Evolutionary conservation across 345 rosid species (phyloP).

Genomic region (Diplotaxis tenuifolia): DNA sequence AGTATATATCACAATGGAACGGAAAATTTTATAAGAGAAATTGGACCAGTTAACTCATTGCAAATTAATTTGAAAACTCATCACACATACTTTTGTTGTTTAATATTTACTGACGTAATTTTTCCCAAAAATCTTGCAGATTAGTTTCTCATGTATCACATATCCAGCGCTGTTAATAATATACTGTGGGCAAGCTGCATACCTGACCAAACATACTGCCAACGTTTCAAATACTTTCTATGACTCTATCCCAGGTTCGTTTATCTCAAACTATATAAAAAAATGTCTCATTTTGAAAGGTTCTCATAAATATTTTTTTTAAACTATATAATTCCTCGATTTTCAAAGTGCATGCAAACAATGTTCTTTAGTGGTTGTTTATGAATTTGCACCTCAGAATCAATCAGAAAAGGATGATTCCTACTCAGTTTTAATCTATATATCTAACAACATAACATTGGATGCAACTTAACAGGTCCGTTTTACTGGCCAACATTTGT

Average conservation of each 20-base stretch:
- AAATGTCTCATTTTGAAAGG: too few relatives aligned
- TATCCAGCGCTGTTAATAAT: constrained; percentile 46
- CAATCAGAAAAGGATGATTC: not conserved
- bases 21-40: not conserved
- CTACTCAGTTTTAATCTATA: not conserved
- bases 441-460: not conserved
- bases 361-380: not conserved
- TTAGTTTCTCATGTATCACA: constrained; percentile 57
- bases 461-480: constrained; percentile 40
- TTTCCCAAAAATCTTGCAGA: constrained; percentile 37
- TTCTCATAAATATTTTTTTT: too few relatives aligned
- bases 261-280: not conserved
- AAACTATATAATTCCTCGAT: not conserved
- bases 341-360: not conserved
- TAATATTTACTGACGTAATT: not conserved
- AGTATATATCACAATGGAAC: not conserved
- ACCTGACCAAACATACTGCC: constrained; percentile 41
- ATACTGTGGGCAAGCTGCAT: constrained; percentile 65
- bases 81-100: not conserved
- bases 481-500: constrained; percentile 83
- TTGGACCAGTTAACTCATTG: not conserved
- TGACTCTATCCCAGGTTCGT: constrained; percentile 55
- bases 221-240: constrained; percentile 55
- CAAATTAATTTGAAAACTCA: not conserved
- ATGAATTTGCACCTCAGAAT: not conserved